Evolutionary conservation across 768 basidiomycete species (phyloP), one percentile per base, ranked within the genome.

Genomic region (Psilocybe cubensis): DNA sequence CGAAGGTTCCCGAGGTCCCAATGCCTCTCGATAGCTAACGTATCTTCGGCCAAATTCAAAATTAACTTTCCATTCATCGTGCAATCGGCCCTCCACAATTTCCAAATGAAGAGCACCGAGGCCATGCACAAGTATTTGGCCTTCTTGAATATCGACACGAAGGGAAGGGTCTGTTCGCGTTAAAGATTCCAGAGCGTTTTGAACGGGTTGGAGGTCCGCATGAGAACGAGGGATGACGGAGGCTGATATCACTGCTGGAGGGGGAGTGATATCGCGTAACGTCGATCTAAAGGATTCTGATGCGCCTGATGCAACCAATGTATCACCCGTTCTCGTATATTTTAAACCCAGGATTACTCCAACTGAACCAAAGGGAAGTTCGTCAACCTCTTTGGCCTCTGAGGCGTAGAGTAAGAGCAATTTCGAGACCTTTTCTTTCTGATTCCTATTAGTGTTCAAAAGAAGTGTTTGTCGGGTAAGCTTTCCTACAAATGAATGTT

Each of bases 81-180:
- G 80, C 24, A 95, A 75, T 41, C 94, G 82, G n/a, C 86, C 83
- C 71, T 92, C 91, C 9, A 94, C 80, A 54, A 95, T 94, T 70
- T 95, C 93, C n/a, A 95, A 81, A 67, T 95, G 93, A 11, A 95
- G 79, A 27, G 89, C 84, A 12, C 93, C 93, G 40, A 95, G 83
- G 2, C 92, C 92, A 62, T 94, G 91, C 1, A 92, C 80, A 27
- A 95, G 79, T 29, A 92, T 76, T 64, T 95, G 93, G 1, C 92
- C 93, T 61, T 95, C 93, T 54, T 91, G 87, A 2, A 77, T 74
- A 52, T 94, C 93, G 27, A 87, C 77, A 18, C 94, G 87, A 25
- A 94, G 83, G 0, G 92, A 94, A n/a, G 93, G 93, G 66, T 95
- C 93, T 1, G 94, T 94, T n/a, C 93, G 87, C 17, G 84, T 76